Evolutionary conservation across 2,329 filamentous ascomycete genomes (phyloP).

Genomic region (Chaetomium strumarium): DNA sequence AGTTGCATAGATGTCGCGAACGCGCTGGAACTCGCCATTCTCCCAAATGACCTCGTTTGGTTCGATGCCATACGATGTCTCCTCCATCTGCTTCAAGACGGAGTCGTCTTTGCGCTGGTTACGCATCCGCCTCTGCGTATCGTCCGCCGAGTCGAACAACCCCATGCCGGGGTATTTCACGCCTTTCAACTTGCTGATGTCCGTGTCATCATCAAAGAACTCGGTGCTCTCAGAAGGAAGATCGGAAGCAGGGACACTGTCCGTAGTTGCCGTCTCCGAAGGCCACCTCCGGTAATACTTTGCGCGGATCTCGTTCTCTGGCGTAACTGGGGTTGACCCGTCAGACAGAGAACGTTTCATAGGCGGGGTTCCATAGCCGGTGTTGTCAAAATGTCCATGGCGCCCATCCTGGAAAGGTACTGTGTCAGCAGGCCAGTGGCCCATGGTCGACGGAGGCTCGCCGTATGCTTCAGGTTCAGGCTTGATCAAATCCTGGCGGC

Average conservation of each 20-base stretch:
- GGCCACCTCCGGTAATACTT: slow-evolving; percentile 27
- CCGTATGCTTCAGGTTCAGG: slow-evolving; percentile 20
- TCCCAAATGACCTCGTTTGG: slow-evolving; percentile 60
- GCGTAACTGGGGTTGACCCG: slow-evolving; percentile 14
- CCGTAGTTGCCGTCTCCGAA: slow-evolving; percentile 26
- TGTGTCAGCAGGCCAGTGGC: slow-evolving; percentile 20
- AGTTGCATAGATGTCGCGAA: slow-evolving; percentile 55
- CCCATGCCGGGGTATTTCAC: slow-evolving; percentile 72
- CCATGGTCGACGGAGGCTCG: slow-evolving; percentile 1
- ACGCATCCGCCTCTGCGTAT: slow-evolving; percentile 64
- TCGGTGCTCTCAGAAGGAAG: slow-evolving; percentile 26
- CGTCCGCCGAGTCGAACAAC: slow-evolving; percentile 73
- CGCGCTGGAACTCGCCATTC: slow-evolving; percentile 44
- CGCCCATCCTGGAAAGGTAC: slow-evolving; percentile 8
- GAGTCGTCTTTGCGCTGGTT: slow-evolving; percentile 74
- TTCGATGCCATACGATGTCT: slow-evolving; percentile 57
- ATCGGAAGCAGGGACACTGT: slow-evolving; percentile 25
- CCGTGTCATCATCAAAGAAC: slow-evolving; percentile 23
- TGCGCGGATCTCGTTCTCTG: slow-evolving; percentile 8
- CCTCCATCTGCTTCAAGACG: slow-evolving; percentile 60
- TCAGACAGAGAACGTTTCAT: slow-evolving; percentile 19
- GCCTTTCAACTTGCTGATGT: slow-evolving; percentile 58
- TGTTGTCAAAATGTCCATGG: slow-evolving; percentile 16
- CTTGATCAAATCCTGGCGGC: slow-evolving; percentile 10
- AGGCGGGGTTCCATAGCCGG: slow-evolving; percentile 22